Percentiles rank a stretch among this genome's conserved stretches.
Evolutionary conservation across 345 rosid species (phyloP).

Genomic region (Gossypium ekmanianum): DNA sequence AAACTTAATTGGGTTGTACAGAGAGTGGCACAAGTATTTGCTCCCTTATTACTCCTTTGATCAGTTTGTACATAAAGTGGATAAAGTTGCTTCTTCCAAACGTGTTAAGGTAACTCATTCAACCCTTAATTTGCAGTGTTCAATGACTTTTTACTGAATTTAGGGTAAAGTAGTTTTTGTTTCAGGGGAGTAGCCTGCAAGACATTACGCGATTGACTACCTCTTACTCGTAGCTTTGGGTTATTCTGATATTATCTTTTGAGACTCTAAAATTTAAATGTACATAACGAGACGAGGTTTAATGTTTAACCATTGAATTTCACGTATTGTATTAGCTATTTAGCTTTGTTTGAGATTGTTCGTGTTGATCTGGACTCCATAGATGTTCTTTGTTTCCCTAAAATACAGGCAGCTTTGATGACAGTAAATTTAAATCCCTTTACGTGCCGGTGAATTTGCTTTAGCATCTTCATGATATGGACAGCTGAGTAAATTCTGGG

Average conservation of each 20-base stretch:
- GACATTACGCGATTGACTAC: not conserved
- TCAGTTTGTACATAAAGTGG: conserved; percentile 76
- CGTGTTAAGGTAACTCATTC: conserved; percentile 64
- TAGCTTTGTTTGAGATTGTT: not conserved
- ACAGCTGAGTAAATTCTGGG: not conserved
- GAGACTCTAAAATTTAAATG: not conserved
- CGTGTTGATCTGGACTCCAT: not conserved
- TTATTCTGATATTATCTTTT: not conserved
- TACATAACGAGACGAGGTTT: not conserved
- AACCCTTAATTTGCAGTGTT: not conserved
- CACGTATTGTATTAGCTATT: not conserved
- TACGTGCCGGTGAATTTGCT: not conserved
- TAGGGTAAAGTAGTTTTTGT: no score
- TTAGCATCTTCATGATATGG: not conserved
- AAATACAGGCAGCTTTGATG: not conserved
- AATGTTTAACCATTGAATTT: not conserved
- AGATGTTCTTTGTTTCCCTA: not conserved
- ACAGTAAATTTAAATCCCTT: not conserved
- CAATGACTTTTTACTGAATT: not conserved
- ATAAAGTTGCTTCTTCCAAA: conserved; percentile 71
- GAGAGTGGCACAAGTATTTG: conserved; percentile 81
- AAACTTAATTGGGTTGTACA: conserved; percentile 63
- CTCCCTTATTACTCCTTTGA: conserved; percentile 80
- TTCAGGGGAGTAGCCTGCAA: not conserved
- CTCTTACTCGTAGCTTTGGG: not conserved